Percentiles rank a stretch among this genome's conserved stretches.
Evolutionary conservation across 2,329 filamentous ascomycete genomes (phyloP).

Genomic region (Aspergillus fischeri): DNA sequence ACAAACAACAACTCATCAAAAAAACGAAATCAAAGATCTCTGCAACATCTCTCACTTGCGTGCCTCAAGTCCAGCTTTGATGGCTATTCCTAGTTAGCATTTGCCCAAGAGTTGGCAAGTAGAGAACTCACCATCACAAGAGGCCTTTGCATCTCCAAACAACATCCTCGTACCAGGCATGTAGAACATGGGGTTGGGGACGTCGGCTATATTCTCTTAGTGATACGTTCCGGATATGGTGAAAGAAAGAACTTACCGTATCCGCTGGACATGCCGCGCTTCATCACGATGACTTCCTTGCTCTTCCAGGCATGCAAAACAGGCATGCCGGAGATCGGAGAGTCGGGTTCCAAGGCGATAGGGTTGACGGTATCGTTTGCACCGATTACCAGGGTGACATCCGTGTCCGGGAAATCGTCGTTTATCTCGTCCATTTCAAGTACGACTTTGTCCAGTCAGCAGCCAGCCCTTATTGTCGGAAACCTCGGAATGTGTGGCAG

Average conservation of each 20-base stretch:
- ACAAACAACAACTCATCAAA: neutral
- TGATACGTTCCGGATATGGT: neutral
- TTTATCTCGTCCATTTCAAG: slow-evolving; percentile 97
- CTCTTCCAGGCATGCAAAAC: slow-evolving; percentile 92
- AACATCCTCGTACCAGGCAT: slow-evolving; percentile 88
- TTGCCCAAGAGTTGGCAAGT: too few species aligned
- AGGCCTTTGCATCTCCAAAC: slow-evolving; percentile 82
- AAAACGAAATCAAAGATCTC: neutral
- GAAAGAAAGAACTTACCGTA: slow-evolving; percentile 58
- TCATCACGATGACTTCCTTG: slow-evolving; percentile 91
- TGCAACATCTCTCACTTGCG: neutral
- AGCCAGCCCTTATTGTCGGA: slow-evolving; percentile 11
- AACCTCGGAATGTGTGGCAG: neutral
- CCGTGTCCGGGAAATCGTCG: slow-evolving; percentile 81
- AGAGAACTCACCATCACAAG: slow-evolving; percentile 65
- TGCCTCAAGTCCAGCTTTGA: neutral
- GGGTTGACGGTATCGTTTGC: slow-evolving; percentile 93
- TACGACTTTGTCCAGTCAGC: slow-evolving; percentile 51
- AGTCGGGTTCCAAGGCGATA: slow-evolving; percentile 77
- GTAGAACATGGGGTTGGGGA: slow-evolving; percentile 90
- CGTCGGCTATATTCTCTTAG: slow-evolving; percentile 60
- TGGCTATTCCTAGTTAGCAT: neutral
- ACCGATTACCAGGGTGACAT: slow-evolving; percentile 82
- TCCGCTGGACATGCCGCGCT: slow-evolving; percentile 81
- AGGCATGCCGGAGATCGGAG: slow-evolving; percentile 86